Conservation (phyloP, 2,329 filamentous ascomycete genomes). For the Aspergillus uvarum region DNA sequence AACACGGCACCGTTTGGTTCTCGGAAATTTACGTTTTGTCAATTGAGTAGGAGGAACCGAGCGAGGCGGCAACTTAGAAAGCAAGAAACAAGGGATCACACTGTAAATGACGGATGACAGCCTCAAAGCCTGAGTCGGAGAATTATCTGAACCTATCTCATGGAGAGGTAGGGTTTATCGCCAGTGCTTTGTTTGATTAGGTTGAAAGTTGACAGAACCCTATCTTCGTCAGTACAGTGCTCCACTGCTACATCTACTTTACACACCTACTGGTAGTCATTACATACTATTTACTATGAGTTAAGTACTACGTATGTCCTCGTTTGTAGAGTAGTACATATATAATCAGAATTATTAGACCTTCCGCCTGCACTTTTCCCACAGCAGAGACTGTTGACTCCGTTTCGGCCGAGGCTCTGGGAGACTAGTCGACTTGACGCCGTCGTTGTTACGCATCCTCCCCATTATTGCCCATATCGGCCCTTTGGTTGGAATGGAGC, state of each 20-base stretch:
- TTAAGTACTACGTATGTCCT: too few species aligned
- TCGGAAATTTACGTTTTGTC: conserved; percentile 15
- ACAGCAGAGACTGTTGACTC: conserved; percentile 1
- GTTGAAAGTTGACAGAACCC: not conserved
- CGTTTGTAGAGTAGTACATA: too few species aligned
- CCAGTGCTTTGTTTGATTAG: not conserved
- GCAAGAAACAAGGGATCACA: not conserved
- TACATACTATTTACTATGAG: too few species aligned
- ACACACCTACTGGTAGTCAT: too few species aligned
- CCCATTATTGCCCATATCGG: conserved; percentile 18
- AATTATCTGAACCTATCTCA: not conserved
- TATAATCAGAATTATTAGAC: too few species aligned
- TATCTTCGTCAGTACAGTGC: not conserved
- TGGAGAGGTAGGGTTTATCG: not conserved
- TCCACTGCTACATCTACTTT: too few species aligned
- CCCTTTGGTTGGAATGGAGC: conserved; percentile 17
- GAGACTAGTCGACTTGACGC: conserved; percentile 16
- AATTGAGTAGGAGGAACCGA: conserved; percentile 3
- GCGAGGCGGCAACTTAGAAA: not conserved
- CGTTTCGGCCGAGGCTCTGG: conserved; percentile 16
- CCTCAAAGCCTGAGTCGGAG: not conserved
- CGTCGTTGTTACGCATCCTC: conserved; percentile 20
- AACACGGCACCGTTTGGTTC: conserved; percentile 21
- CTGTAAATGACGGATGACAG: not conserved
- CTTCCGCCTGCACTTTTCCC: not conserved